phyloP scores from a whole-genome alignment of 805 yeast genomes.

The Starmerella scarabaei region DNA sequence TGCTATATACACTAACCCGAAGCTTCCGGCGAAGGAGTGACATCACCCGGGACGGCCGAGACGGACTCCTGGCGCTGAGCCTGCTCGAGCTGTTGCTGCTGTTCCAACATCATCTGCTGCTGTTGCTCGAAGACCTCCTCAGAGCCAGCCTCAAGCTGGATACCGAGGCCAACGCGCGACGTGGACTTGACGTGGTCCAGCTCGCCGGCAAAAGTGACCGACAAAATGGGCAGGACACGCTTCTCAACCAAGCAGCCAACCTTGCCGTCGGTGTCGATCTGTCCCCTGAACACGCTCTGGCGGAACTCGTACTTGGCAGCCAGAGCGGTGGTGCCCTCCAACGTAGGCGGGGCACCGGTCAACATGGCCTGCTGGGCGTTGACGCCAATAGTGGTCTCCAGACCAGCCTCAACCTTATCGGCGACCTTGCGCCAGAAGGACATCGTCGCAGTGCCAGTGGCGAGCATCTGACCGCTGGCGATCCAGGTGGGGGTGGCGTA shows the following conservation, averaged over 20 bases:
- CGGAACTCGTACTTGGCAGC: slow-evolving; percentile 98
- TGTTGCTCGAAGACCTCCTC: slow-evolving; percentile 66
- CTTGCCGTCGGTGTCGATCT: slow-evolving; percentile 80
- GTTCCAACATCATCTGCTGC: slow-evolving; percentile 23
- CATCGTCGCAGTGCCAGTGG: slow-evolving; percentile 77
- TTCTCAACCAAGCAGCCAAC: slow-evolving; percentile 85
- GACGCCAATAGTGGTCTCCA: slow-evolving; percentile 48
- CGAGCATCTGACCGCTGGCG: slow-evolving; percentile 84
- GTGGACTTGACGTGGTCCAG: slow-evolving; percentile 73
- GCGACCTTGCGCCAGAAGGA: slow-evolving; percentile 91
- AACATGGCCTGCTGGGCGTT: slow-evolving; percentile 63
- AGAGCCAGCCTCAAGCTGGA: slow-evolving; percentile 90
- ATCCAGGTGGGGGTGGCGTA: slow-evolving; percentile 84
- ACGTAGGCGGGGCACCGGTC: slow-evolving; percentile 67
- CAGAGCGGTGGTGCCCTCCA: slow-evolving; percentile 83
- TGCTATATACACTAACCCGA: slow-evolving; percentile 2
- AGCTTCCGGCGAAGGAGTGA: slow-evolving; percentile 12
- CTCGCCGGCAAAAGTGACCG: slow-evolving; percentile 81
- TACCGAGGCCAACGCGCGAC: slow-evolving; percentile 80
- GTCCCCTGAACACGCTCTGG: slow-evolving; percentile 91
- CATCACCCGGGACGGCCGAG: slow-evolving; percentile 6
- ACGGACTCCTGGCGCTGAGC: background rate
- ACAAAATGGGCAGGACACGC: slow-evolving; percentile 81
- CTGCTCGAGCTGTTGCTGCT: slow-evolving; percentile 16
- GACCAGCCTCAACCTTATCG: slow-evolving; percentile 87